phyloP scores from a whole-genome alignment of 257 asterid genomes.

The Capsicum chinense region DNA sequence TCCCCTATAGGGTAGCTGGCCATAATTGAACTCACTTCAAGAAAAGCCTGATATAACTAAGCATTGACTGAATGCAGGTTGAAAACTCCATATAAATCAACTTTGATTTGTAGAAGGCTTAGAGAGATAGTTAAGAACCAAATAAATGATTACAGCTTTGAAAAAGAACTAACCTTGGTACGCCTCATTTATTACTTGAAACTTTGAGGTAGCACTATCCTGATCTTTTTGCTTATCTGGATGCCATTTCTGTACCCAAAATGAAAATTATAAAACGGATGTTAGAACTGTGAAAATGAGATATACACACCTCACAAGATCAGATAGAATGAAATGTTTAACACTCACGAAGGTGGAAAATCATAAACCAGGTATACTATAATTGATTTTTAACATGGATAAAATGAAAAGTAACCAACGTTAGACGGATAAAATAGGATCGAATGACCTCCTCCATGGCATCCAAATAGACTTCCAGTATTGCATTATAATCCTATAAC shows the following conservation, averaged over 20 bases:
- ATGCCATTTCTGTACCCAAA: conserved; percentile 82
- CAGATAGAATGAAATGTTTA: neutral
- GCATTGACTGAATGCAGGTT: neutral
- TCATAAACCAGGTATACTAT: neutral
- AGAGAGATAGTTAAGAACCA: neutral
- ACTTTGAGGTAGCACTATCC: conserved; percentile 67
- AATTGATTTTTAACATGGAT: neutral
- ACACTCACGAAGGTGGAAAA: neutral
- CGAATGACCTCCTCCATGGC: conserved; percentile 89
- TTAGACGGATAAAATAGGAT: conserved; percentile 85
- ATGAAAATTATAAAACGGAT: neutral
- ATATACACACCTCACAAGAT: neutral
- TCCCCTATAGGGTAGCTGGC: neutral
- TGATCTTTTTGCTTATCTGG: conserved; percentile 87
- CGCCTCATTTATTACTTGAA: conserved; percentile 94
- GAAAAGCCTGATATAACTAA: neutral
- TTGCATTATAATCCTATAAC: conserved; percentile 61
- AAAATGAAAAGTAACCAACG: conserved; percentile 61
- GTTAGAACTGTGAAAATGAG: neutral
- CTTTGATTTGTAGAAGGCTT: neutral
- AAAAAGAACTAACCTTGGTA: conserved; percentile 61
- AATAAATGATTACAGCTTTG: neutral
- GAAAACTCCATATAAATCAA: neutral
- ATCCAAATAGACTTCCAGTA: conserved; percentile 83
- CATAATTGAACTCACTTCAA: neutral